Base-by-base conservation (phyloP, 768 basidiomycete genomes). In the Russula sp. region DNA sequence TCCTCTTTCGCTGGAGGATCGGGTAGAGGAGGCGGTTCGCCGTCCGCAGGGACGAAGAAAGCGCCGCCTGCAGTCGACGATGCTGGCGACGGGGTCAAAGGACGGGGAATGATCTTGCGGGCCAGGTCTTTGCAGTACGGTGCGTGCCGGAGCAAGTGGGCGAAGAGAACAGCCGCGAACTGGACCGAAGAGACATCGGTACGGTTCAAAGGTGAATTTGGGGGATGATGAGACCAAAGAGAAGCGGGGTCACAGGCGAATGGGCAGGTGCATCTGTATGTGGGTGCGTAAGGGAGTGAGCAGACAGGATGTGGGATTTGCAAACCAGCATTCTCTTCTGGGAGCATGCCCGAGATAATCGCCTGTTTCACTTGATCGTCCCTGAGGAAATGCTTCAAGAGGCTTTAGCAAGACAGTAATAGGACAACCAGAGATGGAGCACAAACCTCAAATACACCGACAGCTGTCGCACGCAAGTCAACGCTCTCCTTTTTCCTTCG, bases 31-130 rank as follows among this genome's bases (percentile, higher is more conserved):
- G 70, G 68, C 16, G 72, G 46, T 4, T 62, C 71, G 30, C 72
- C 73, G 57, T 92, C 91, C 1, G 90, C 90, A 3, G 90, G 90
- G 22, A 92, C 85, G 71, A 92, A 92, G 74, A 90, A 88, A 26
- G 74, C 75, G 7, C 81, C 78, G 28, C 71, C 69, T 13, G 76
- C 72, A 11, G 78, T 52, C 64, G 75, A 18, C 16, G 71, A 32
- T 5, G 74, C 68, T 0, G 78, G 73, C 1, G 57, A 34, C 11
- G 64, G 56, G 11, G 67, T 51, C 30, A 66, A 44, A 13, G 67
- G 57, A 6, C 78, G 78, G 1, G 89, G 89, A 16, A 83, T 80
- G 61, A 92, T 85, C 3, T 78, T 76, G 57, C 87, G 84, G 18
- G 89, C 88, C 20, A 84, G 75, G 0, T 79, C 68, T 74, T 92